Evolutionary conservation across 768 basidiomycete species (phyloP), one percentile per base, ranked within the genome.

Genomic region (Russula vinacea): DNA sequence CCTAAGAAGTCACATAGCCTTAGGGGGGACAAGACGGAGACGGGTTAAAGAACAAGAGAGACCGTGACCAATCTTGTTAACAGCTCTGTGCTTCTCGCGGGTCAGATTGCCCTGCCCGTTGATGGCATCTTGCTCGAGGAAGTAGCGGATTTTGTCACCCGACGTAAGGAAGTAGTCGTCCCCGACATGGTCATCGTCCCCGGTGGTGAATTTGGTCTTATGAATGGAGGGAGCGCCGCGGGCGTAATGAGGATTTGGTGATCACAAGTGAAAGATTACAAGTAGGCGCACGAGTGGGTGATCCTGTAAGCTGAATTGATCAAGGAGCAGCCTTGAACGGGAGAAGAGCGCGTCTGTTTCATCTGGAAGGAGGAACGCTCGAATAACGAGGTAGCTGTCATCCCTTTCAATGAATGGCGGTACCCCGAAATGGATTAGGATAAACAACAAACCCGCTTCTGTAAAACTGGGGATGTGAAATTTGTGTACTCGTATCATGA

Each of bases 61-160:
- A 90, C 92, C 92, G 72, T 94, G 92, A 2, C 92, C 90, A 65
- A 95, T 94, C 83, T 99, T 99, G 76, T 99, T 99, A 32, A 98
- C 90, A 0, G 92, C 85, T 70, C 83, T 84, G 52, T 85, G 78
- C 73, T 91, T 91, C 61, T 84, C 82, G 62, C 84, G 78, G 1
- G 80, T 81, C 73, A 99, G 81, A 69, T 85, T 86, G 2, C 92
- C 89, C 37, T 83, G 73, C 29, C 76, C 69, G 65, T 86, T 83
- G 7, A 97, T 78, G 0, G 95, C 93, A 56, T 89, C 92, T 69
- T 92, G 88, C 73, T 98, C 97, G 50, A 99, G 79, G 75, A 99
- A 98, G 75, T 87, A 98, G 7, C 90, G 86, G 64, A 98, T 92
- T 80, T 97, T 97, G 75, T 98, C 93, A 2, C 93, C 92, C 1